These are phyloP conservation scores for Sclerospora graminicola DNA, from an alignment of 352 stramenopile genomes.

Conservation along the genomic window DNA sequence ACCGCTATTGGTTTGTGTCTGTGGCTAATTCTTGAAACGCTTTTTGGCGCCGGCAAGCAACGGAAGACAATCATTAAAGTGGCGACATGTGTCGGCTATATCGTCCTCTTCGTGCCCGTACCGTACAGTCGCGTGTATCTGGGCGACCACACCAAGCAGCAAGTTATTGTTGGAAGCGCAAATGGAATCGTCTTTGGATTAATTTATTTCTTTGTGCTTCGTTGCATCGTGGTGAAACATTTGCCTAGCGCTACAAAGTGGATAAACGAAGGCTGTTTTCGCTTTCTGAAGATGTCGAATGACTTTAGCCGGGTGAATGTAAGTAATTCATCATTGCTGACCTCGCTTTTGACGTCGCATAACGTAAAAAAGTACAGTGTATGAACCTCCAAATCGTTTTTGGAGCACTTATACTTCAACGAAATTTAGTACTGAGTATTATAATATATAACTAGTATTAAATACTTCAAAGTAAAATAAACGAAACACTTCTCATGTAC, in stretches of 20 bases:
- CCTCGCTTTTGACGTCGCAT: constrained; percentile 17
- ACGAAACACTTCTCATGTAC: no score
- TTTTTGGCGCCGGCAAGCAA: constrained; percentile 21
- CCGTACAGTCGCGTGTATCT: constrained; percentile 53
- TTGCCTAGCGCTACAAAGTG: constrained; percentile 16
- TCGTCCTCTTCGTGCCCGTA: constrained; percentile 34
- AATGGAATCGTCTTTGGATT: constrained; percentile 29
- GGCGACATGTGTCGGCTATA: not conserved
- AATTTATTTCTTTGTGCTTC: constrained; percentile 35
- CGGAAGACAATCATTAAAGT: constrained; percentile 14
- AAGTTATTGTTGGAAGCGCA: constrained; percentile 30
- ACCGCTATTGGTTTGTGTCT: constrained; percentile 40
- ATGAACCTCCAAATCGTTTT: no score
- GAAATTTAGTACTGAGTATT: no score
- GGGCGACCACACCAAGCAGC: constrained; percentile 42
- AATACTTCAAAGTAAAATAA: no score
- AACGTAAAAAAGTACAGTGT: no score
- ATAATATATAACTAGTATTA: no score
- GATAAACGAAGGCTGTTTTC: constrained; percentile 18
- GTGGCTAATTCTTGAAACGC: constrained; percentile 37
- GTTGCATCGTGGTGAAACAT: constrained; percentile 22
- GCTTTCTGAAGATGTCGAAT: constrained; percentile 25
- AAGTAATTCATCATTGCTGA: constrained; percentile 6
- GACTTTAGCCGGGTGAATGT: constrained; percentile 22
- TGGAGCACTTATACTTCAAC: no score